A percentile compares a stretch with the other conserved stretches of the same genome.
Evolutionary conservation across 768 basidiomycete species (phyloP).

Genomic region (Rhizopogon vinicolor): DNA sequence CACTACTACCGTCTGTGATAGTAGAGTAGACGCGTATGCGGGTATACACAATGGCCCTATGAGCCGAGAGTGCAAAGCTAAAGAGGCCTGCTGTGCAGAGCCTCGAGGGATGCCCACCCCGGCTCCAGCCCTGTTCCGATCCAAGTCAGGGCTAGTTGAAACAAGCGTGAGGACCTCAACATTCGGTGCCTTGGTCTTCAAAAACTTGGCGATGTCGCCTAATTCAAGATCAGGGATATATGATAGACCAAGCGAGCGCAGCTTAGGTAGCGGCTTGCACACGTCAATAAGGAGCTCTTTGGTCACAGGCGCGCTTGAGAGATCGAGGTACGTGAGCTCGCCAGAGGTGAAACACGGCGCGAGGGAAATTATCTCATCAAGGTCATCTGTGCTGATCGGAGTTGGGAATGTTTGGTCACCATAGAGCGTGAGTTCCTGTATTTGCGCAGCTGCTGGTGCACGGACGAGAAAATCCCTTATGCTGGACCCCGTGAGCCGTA

Average conservation of each 20-base stretch:
- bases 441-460: constrained; percentile 54
- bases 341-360: constrained; percentile 82
- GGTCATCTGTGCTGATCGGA: constrained; percentile 61
- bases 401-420: constrained; percentile 83
- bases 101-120: constrained; percentile 25
- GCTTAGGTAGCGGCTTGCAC: constrained; percentile 60
- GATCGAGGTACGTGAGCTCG: constrained; percentile 79
- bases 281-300: constrained; percentile 41
- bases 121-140: constrained; percentile 41
- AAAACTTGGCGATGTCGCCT: constrained; percentile 59
- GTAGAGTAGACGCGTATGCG: constrained; percentile 64
- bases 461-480: constrained; percentile 69
- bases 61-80: constrained; percentile 71
- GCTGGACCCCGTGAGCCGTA: constrained; percentile 74
- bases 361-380: constrained; percentile 57
- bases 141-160: constrained; percentile 71
- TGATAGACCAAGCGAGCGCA: constrained; percentile 88
- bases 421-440: constrained; percentile 83
- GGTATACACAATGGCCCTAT: constrained; percentile 78
- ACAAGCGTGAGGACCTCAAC: constrained; percentile 86
- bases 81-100: constrained; percentile 64
- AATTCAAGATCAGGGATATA: constrained; percentile 74
- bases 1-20: constrained; percentile 24
- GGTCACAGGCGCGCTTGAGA: constrained; percentile 80
- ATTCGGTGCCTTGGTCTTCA: constrained; percentile 61